phyloP scores from a whole-genome alignment of 176 grass and related monocot species.

The Raddia guianensis region DNA sequence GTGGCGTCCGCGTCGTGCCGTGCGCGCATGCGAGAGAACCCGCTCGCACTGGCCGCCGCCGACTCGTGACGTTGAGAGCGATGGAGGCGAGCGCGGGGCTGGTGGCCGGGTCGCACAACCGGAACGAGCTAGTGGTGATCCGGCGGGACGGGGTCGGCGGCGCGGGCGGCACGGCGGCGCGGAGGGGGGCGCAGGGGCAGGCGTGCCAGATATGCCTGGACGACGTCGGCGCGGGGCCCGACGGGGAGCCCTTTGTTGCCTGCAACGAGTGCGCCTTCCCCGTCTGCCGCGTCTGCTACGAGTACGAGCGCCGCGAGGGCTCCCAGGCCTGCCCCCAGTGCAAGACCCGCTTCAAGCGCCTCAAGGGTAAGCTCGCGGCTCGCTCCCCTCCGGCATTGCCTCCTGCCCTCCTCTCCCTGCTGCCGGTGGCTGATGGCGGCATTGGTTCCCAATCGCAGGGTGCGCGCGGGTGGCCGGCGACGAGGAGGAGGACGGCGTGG shows the following conservation, averaged over 20 bases:
- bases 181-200: slow-evolving; percentile 26
- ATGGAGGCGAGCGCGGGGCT: slow-evolving; percentile 75
- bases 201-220: slow-evolving; percentile 75
- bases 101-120: slow-evolving; percentile 73
- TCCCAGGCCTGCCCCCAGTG: slow-evolving; percentile 71
- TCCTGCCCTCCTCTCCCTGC: neutral
- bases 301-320: slow-evolving; percentile 67
- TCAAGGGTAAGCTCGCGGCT: slow-evolving; percentile 40
- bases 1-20: neutral
- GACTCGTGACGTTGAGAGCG: neutral
- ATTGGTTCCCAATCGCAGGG: slow-evolving; percentile 26
- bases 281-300: slow-evolving; percentile 68
- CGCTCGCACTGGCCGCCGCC: neutral
- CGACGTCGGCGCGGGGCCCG: slow-evolving; percentile 49
- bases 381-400: neutral
- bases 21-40: neutral
- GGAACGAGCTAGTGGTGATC: slow-evolving; percentile 80
- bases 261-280: slow-evolving; percentile 83
- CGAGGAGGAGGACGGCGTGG: slow-evolving; percentile 85
- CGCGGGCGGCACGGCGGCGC: neutral
- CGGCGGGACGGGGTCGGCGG: slow-evolving; percentile 48
- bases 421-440: neutral
- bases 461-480: slow-evolving; percentile 77
- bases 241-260: slow-evolving; percentile 68
- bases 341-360: slow-evolving; percentile 61